Base-by-base conservation (phyloP, 2,329 filamentous ascomycete species). In the Emmonsia crescens region DNA sequence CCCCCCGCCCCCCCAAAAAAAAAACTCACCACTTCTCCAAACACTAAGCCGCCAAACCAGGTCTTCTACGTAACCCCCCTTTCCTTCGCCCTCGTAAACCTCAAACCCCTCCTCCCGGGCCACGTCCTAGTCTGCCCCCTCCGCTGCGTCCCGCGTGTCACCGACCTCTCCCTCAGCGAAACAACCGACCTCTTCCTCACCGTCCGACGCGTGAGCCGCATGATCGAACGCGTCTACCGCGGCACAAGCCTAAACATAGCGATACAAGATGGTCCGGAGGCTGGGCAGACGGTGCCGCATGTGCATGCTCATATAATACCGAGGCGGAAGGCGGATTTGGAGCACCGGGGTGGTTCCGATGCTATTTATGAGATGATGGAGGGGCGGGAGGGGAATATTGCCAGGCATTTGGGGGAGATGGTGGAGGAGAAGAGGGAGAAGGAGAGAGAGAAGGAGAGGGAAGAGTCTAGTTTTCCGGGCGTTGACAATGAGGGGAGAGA, bases 251-350 rank as follows among this genome's bases (percentile, higher is more conserved):
- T 97, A 77, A 97, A 96, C 72, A 86, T 99, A 57, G 92, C 93
- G 0, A 83, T 99, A n/a, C 94, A 99, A 74, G 94, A 99, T 74
- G 94, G 94, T 24, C 78, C 81, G 38, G 90, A 91, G 63, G 91
- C 94, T 0, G 94, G 94, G 0, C 94, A 99, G 82, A 96, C 91
- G 62, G 93, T 99, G 52, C 82, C 90, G 9, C 94, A 99, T 76
- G 85, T 96, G 16, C 94, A 99, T 76, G 89, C 91, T 31, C 94
- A 99, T 77, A 83, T 96, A 57, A 93, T 96, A 60, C 92, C 92
- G 24, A 79, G 92, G 42, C 79, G 78, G 62, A 78, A 77, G 62
- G 82, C 77, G 9, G 85, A 87, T 74, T 70, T 85, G 46, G 80
- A 85, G 60, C 71, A 81, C 73, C 72, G 78, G 65, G 80, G 83